Base-by-base conservation (phyloP, 2,329 filamentous ascomycete genomes). In the Xylogone sp. region DNA sequence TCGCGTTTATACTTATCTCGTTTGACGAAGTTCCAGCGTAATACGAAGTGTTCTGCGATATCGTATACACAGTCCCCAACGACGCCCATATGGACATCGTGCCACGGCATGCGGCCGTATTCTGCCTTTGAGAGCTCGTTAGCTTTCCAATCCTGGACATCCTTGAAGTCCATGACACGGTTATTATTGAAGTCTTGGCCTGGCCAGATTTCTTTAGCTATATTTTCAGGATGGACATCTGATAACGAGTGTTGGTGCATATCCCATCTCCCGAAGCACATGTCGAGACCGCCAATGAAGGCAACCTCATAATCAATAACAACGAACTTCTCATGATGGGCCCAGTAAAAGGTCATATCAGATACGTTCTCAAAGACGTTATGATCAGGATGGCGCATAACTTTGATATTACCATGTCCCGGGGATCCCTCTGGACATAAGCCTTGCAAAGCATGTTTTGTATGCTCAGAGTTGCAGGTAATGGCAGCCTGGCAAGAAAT, bases 151-250 rank as follows among this genome's bases (percentile, higher is more conserved):
- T 97, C 87, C 24, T 88, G 69, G 1, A 97, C 94, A 27, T 86
- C 87, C 61, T 97, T 80, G 67, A 97, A 99, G 64, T 99, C 94
- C 86, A 96, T 88, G 60, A 97, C 86, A 34, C 93, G 84, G 68
- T 96, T 97, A 70, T 97, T 97, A 70, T 97, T 97, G 75, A 95
- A 97, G 63, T 99, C 94, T 65, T 99, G 94, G 0, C 94, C 94
- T 0, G 94, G 92, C 78, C 90, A 99, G 19, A 97, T 77, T 68
- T 97, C 92, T 50, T 92, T 83, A 13, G 81, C 76, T 18, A 96
- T 81, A 19, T 88, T 89, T 43, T 86, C 84, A 0, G 93, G 93
- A 66, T 97, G 92, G 1, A 92, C 84, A 67, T 97, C 94, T 1
- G 93, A 81, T 13, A 97, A 77, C 1, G 86, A 80, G 70, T 97